phyloP scores from a whole-genome alignment of 2,329 filamentous ascomycete genomes.

The Seiridium cupressi region DNA sequence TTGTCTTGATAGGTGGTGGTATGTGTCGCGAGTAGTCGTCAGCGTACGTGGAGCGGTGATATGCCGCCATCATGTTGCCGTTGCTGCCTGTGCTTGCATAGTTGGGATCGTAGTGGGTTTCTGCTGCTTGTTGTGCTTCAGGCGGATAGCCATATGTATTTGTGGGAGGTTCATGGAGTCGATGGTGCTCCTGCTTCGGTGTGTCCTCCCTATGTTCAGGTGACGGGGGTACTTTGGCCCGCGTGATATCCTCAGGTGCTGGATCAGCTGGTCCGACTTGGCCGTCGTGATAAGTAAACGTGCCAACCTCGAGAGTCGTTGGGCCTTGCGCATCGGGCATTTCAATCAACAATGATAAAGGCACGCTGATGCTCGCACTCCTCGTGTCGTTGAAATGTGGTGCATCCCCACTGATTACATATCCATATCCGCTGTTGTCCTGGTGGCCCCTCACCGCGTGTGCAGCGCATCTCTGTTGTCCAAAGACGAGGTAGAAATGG shows the following conservation, averaged over 20 bases:
- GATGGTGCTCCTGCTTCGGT: conserved; percentile 28
- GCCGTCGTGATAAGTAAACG: conserved; percentile 43
- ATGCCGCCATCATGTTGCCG: conserved; percentile 55
- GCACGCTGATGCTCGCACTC: conserved; percentile 49
- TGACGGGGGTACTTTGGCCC: conserved; percentile 37
- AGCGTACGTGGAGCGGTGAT: conserved; percentile 50
- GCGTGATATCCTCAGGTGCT: conserved; percentile 38
- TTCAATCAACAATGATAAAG: conserved; percentile 53
- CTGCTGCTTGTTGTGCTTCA: conserved; percentile 46
- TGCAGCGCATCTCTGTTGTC: conserved; percentile 69
- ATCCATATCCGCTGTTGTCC: conserved; percentile 63
- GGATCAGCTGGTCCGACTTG: conserved; percentile 30
- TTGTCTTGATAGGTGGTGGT: conserved; percentile 33
- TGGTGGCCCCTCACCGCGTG: conserved; percentile 61
- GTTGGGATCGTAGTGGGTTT: conserved; percentile 34
- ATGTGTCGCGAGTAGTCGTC: conserved; percentile 42
- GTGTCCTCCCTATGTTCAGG: conserved; percentile 43
- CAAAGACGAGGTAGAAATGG: conserved; percentile 71
- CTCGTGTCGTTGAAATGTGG: conserved; percentile 58
- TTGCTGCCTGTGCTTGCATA: conserved; percentile 31
- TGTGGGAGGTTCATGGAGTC: conserved; percentile 43
- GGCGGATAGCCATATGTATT: conserved; percentile 57
- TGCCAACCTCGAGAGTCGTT: conserved; percentile 44
- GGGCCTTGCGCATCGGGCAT: conserved; percentile 51
- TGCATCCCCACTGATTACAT: conserved; percentile 69